Conservation (phyloP, 768 basidiomycete genomes). For the Rhizopogon vulgaris region DNA sequence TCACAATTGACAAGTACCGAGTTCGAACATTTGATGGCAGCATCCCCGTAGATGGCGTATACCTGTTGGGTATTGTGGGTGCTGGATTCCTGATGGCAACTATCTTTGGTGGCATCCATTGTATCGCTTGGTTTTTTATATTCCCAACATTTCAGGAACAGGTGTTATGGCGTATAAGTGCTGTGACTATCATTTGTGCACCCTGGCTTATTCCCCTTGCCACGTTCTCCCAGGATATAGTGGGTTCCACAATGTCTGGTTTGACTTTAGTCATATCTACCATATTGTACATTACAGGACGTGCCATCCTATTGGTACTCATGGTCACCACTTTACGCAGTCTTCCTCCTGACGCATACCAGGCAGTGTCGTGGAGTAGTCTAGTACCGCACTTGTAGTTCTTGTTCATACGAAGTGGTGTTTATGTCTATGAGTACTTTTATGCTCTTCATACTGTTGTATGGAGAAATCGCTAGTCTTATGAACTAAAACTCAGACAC, state of each 20-base stretch:
- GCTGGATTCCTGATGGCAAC: conserved; percentile 2
- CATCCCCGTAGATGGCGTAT: too few relatives aligned
- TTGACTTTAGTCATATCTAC: too few relatives aligned
- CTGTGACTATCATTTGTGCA: conserved; percentile 7
- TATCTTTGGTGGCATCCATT: conserved; percentile 23
- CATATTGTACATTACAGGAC: not conserved
- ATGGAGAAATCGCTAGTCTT: too few relatives aligned
- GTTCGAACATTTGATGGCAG: not conserved
- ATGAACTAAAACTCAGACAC: too few relatives aligned
- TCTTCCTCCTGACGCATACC: not conserved
- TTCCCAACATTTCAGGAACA: conserved; percentile 15
- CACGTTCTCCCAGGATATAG: too few relatives aligned
- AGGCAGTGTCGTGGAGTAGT: not conserved
- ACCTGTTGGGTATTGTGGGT: accelerated
- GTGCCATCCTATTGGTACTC: not conserved
- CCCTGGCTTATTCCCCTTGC: not conserved
- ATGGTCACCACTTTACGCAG: not conserved
- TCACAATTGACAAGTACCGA: not conserved
- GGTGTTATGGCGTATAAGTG: conserved; percentile 16
- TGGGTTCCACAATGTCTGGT: too few relatives aligned
- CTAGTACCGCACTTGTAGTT: not conserved
- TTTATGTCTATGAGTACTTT: too few relatives aligned
- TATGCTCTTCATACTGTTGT: too few relatives aligned
- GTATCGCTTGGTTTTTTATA: conserved; percentile 16
- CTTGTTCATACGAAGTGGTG: too few relatives aligned